These are phyloP conservation scores for Mrakia gelida DNA, from an alignment of 768 basidiomycete species.

Conservation along the genomic window DNA sequence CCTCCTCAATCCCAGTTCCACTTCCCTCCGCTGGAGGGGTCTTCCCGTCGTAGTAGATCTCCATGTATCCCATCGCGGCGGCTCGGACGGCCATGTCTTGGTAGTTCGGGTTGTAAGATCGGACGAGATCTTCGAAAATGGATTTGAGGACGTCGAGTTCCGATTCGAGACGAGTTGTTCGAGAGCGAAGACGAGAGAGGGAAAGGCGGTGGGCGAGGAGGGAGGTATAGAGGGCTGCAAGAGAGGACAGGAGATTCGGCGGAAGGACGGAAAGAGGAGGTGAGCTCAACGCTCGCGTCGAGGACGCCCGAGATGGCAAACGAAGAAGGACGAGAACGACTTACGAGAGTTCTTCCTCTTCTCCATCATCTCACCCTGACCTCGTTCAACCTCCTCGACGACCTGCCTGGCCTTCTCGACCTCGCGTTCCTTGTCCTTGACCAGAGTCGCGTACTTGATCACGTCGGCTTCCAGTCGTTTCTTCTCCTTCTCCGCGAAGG, in stretches of 20 bases:
- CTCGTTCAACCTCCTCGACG: slow-evolving; percentile 64
- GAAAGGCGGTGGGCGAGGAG: slow-evolving; percentile 69
- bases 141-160: slow-evolving; percentile 72
- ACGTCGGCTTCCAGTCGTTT: slow-evolving; percentile 67
- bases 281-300: slow-evolving; percentile 21
- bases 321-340: slow-evolving; percentile 40
- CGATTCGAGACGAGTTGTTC: slow-evolving; percentile 66
- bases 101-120: slow-evolving; percentile 95
- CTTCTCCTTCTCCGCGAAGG: slow-evolving; percentile 84
- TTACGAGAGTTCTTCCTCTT: slow-evolving; percentile 80
- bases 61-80: slow-evolving; percentile 91
- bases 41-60: slow-evolving; percentile 40
- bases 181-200: slow-evolving; percentile 68
- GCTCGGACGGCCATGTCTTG: slow-evolving; percentile 99
- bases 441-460: slow-evolving; percentile 46
- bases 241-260: neutral
- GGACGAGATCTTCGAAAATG: slow-evolving; percentile 74
- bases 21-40: slow-evolving; percentile 30
- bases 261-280: neutral
- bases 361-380: slow-evolving; percentile 74
- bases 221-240: slow-evolving; percentile 70
- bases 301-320: neutral
- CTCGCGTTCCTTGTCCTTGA: slow-evolving; percentile 63
- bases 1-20: slow-evolving; percentile 47
- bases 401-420: slow-evolving; percentile 61